Evolutionary conservation across 1,284 basidiomycete genomes (phyloP).

Genomic region (Bjerkandera adusta): DNA sequence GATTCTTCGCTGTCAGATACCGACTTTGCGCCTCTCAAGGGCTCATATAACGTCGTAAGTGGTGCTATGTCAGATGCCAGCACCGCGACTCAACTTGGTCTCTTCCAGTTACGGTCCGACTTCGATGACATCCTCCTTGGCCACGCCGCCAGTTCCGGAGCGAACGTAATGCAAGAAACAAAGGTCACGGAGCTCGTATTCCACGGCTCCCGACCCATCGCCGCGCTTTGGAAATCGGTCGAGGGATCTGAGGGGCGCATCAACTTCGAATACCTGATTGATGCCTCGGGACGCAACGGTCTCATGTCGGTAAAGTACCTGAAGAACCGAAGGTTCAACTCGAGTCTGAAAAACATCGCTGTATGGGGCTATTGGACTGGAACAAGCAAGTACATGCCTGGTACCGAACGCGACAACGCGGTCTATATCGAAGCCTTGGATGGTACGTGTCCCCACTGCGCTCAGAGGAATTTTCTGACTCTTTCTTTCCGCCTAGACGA

Average conservation of each 20-base stretch:
- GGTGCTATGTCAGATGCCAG: no score
- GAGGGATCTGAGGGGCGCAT: constrained; percentile 29
- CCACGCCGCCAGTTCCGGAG: constrained; percentile 29
- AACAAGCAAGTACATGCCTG: constrained; percentile 48
- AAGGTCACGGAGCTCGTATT: constrained; percentile 27
- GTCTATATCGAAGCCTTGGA: constrained; percentile 59
- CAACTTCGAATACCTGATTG: constrained; percentile 57
- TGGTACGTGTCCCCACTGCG: no score
- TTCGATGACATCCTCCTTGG: constrained; percentile 32
- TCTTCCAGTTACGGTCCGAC: constrained; percentile 27
- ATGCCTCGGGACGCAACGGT: constrained; percentile 66
- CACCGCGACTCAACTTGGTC: background rate
- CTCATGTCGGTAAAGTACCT: constrained; percentile 57
- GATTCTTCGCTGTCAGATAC: constrained; percentile 26
- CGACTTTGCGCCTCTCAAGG: constrained; percentile 29
- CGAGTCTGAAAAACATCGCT: constrained; percentile 63
- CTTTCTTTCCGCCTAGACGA: no score
- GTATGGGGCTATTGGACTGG: constrained; percentile 69
- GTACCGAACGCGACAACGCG: constrained; percentile 48
- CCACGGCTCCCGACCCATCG: constrained; percentile 11
- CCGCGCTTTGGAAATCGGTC: constrained; percentile 14
- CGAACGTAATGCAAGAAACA: constrained; percentile 28
- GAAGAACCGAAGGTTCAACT: constrained; percentile 60
- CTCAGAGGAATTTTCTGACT: no score
- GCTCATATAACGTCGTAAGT: constrained; percentile 31